Evolutionary conservation across 139 green algal genomes (phyloP).

Genomic region (Chlorella sp.): DNA sequence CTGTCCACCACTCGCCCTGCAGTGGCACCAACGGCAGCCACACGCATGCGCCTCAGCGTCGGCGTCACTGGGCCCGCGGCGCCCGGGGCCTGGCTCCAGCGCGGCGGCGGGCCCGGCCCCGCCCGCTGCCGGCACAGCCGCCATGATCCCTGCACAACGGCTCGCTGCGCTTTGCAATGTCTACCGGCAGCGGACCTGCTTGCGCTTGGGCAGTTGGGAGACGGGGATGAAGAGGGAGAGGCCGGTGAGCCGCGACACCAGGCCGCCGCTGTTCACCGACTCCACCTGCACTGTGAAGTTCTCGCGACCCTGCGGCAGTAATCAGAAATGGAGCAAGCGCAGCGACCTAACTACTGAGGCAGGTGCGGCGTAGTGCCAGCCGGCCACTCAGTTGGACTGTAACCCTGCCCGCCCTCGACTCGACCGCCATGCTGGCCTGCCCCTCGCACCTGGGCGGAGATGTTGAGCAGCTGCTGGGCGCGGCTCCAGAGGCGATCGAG

Average conservation of each 20-base stretch:
- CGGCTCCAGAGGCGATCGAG: conserved; percentile 46
- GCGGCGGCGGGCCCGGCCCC: too few species aligned
- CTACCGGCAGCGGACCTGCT: too few species aligned
- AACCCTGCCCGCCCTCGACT: too few species aligned
- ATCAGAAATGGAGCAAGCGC: background rate
- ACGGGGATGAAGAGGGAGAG: conserved; percentile 50
- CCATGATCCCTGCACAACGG: too few species aligned
- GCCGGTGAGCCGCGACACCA: conserved; percentile 36
- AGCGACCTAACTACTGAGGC: background rate
- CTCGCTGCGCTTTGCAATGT: too few species aligned
- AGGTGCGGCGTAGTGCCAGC: background rate
- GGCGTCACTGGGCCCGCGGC: too few species aligned
- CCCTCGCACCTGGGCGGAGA: conserved; percentile 29
- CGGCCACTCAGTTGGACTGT: too few species aligned
- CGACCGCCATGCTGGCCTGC: too few species aligned
- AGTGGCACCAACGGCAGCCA: too few species aligned
- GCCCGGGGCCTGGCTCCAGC: too few species aligned
- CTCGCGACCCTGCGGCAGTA: background rate
- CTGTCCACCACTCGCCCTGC: conserved; percentile 34
- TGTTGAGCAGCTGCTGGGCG: conserved; percentile 44
- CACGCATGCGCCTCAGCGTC: too few species aligned
- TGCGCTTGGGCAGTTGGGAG: conserved; percentile 37
- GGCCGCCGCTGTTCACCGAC: conserved; percentile 44
- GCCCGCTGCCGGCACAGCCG: too few species aligned
- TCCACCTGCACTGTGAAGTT: conserved; percentile 26